These are phyloP conservation scores for Centrapalus pauciflorus DNA, from an alignment of 129 eudicot genomes.

Conservation along the genomic window DNA sequence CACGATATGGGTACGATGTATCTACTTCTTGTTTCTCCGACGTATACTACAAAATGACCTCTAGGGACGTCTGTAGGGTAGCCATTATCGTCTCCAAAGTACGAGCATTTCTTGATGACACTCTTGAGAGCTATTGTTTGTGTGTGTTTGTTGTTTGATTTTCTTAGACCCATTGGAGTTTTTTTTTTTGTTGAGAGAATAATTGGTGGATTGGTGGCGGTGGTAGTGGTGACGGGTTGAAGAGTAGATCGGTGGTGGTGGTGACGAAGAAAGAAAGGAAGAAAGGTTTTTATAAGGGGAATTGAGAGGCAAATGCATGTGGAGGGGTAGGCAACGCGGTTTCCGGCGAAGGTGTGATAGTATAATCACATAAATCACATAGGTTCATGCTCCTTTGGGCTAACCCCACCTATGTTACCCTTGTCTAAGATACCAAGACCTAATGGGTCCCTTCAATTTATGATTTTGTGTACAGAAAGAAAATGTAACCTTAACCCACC, in stretches of 20 bases:
- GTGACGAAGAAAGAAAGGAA: neutral
- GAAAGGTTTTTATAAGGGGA: conserved; percentile 18
- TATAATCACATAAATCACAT: conserved; percentile 6
- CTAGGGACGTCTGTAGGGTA: conserved; percentile 48
- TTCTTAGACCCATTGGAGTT: conserved; percentile 38
- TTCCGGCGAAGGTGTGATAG: conserved; percentile 23
- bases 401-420: conserved; percentile 38
- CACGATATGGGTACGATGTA: conserved; percentile 50
- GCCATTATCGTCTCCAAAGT: conserved; percentile 28
- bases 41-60: conserved; percentile 70
- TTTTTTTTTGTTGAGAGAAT: neutral
- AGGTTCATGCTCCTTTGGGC: conserved; percentile 26
- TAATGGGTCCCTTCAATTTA: conserved; percentile 23
- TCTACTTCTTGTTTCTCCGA: conserved; percentile 54
- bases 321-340: conserved; percentile 31
- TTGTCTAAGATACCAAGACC: conserved; percentile 26
- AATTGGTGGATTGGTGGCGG: neutral
- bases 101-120: conserved; percentile 41
- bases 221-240: conserved; percentile 7
- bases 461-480: too few relatives aligned
- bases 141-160: conserved; percentile 34
- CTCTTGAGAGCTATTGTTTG: conserved; percentile 38
- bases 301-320: conserved; percentile 44
- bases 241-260: conserved; percentile 19
- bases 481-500: too few relatives aligned